Conservation (phyloP, 2,329 filamentous ascomycete genomes). For the Tolypocladium endophyticum region DNA sequence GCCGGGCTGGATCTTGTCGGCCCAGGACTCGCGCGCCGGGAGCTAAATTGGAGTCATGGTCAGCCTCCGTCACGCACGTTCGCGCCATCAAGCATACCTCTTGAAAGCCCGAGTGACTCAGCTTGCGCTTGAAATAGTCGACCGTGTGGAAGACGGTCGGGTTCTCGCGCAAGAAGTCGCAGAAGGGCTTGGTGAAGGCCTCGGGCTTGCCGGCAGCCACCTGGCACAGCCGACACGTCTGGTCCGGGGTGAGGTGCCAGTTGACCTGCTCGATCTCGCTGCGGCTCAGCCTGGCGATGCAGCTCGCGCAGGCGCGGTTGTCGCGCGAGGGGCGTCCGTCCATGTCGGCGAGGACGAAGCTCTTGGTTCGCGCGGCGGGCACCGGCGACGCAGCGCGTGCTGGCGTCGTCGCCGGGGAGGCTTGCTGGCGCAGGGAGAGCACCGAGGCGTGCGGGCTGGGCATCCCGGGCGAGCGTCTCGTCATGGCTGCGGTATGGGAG, state of each 20-base stretch:
- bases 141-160: conserved; percentile 92
- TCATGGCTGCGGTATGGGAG: neutral
- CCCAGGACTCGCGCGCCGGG: conserved; percentile 73
- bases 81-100: conserved; percentile 37
- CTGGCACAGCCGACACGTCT: conserved; percentile 25
- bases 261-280: conserved; percentile 19
- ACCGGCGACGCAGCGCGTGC: conserved; percentile 10
- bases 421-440: conserved; percentile 32
- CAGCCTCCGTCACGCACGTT: neutral
- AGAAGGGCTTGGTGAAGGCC: conserved; percentile 73
- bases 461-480: conserved; percentile 29
- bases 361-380: conserved; percentile 15
- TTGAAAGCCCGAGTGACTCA: conserved; percentile 62
- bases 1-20: conserved; percentile 57
- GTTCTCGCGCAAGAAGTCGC: conserved; percentile 77
- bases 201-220: conserved; percentile 38
- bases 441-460: conserved; percentile 32
- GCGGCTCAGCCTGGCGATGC: conserved; percentile 22
- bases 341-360: conserved; percentile 39
- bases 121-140: conserved; percentile 62
- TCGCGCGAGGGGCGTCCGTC: conserved; percentile 21
- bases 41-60: conserved; percentile 35
- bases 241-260: conserved; percentile 14
- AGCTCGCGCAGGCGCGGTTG: conserved; percentile 26
- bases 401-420: conserved; percentile 18